Conservation (phyloP, 768 basidiomycete species). For the Xerocomus spinulosus region DNA sequence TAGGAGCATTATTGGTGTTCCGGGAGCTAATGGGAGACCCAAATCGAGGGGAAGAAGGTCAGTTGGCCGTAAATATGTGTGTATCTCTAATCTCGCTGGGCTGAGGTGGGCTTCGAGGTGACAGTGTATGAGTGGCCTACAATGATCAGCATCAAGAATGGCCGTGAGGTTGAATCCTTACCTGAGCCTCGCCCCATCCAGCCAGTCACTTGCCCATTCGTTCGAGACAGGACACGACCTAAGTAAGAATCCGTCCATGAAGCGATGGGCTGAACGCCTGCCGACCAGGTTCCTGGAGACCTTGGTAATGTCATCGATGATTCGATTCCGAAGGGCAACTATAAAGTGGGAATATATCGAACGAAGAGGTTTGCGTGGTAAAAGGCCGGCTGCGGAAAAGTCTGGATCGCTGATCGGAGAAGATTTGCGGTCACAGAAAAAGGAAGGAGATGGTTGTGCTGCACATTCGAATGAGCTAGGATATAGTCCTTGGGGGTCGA, state of each 20-base stretch:
- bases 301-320: constrained; percentile 49
- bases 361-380: constrained; percentile 47
- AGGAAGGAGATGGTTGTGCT: constrained; percentile 32
- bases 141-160: constrained; percentile 10
- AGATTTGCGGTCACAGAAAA: constrained; percentile 29
- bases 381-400: constrained; percentile 33
- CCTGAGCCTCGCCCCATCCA: constrained; percentile 49
- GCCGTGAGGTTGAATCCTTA: constrained; percentile 17
- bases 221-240: constrained; percentile 38
- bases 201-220: constrained; percentile 67
- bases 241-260: constrained; percentile 64
- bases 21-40: constrained; percentile 44
- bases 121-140: constrained; percentile 59
- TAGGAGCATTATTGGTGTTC: constrained; percentile 65
- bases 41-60: constrained; percentile 49
- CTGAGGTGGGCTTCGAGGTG: constrained; percentile 53
- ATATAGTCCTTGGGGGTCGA: constrained; percentile 47
- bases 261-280: constrained; percentile 41
- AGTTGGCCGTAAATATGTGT: constrained; percentile 55
- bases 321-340: constrained; percentile 53
- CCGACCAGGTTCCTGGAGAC: constrained; percentile 31
- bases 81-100: constrained; percentile 52
- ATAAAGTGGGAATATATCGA: constrained; percentile 45
- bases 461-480: constrained; percentile 51
- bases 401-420: constrained; percentile 14